phyloP scores from a whole-genome alignment of 768 basidiomycete genomes.

The Multifurca ochricompacta region DNA sequence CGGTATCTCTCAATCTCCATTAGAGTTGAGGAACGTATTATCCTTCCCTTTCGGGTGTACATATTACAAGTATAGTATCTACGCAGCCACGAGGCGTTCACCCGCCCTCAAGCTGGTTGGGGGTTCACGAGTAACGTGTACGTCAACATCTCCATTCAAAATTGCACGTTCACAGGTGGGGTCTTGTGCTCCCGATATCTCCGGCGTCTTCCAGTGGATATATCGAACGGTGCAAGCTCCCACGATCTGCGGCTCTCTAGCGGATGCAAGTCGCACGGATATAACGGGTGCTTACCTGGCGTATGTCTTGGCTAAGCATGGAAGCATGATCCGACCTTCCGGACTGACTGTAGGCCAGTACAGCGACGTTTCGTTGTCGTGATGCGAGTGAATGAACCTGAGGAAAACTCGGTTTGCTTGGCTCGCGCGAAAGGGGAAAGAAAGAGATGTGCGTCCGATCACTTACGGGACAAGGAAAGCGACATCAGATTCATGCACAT shows the following conservation, averaged over 20 bases:
- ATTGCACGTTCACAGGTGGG: background rate
- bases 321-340: background rate
- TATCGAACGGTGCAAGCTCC: slow-evolving; percentile 15
- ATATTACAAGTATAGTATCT: background rate
- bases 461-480: slow-evolving; percentile 16
- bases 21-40: background rate
- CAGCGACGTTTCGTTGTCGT: slow-evolving; percentile 4
- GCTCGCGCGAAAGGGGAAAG: background rate
- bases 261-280: background rate
- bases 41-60: background rate
- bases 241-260: background rate
- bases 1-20: background rate
- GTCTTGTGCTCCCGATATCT: background rate
- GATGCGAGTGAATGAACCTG: slow-evolving; percentile 18
- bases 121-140: background rate
- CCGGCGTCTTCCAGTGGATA: slow-evolving; percentile 6
- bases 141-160: background rate
- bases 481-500: background rate
- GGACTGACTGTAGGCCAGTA: slow-evolving; percentile 3
- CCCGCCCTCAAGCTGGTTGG: background rate
- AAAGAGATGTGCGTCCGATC: background rate
- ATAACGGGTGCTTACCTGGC: slow-evolving; percentile 3
- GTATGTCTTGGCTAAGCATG: slow-evolving; percentile 11
- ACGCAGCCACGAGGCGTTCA: background rate
- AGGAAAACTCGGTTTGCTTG: background rate